A percentile compares a stretch with the other conserved stretches of the same genome.
Evolutionary conservation across 805 yeast genomes (phyloP).

Genomic region (Babjeviella inositovora): DNA sequence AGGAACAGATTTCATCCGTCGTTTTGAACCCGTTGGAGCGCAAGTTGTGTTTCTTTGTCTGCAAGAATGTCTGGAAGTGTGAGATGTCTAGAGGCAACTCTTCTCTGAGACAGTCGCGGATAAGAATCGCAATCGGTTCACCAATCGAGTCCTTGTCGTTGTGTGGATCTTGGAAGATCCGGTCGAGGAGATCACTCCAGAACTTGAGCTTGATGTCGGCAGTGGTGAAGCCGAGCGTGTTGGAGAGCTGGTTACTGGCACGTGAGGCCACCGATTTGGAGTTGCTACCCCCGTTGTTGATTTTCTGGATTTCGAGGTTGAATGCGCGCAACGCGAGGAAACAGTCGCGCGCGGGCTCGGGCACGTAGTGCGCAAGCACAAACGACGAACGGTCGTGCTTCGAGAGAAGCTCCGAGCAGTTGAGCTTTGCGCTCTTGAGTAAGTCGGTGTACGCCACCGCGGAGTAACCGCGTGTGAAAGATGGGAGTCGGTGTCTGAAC

Average conservation of each 20-base stretch:
- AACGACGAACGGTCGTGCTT: conserved; percentile 46
- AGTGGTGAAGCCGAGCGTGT: conserved; percentile 19
- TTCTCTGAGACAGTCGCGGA: conserved; percentile 32
- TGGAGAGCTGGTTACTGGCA: conserved; percentile 13
- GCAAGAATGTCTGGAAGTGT: conserved; percentile 42
- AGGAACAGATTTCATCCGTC: conserved; percentile 47
- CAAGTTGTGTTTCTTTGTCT: conserved; percentile 38
- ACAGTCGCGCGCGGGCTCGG: conserved; percentile 43
- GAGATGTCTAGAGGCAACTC: conserved; percentile 33
- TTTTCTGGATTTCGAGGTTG: conserved; percentile 44
- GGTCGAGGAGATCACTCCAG: conserved; percentile 51
- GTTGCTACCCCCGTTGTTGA: conserved; percentile 14
- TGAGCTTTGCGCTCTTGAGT: conserved; percentile 19
- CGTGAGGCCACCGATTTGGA: conserved; percentile 9
- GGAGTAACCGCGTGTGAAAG: too few species aligned
- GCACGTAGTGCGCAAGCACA: conserved; percentile 53
- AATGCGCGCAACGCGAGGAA: conserved; percentile 52
- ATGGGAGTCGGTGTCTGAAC: too few species aligned
- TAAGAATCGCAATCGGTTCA: conserved; percentile 50
- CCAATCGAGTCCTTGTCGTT: conserved; percentile 19
- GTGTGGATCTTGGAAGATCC: conserved; percentile 19
- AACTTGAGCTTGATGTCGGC: conserved; percentile 46
- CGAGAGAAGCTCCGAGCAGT: conserved; percentile 26
- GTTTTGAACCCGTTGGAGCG: conserved; percentile 26
- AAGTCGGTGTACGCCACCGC: too few species aligned